Conservation (phyloP, 2,329 filamentous ascomycete genomes). For the Teratosphaeria viscida region DNA sequence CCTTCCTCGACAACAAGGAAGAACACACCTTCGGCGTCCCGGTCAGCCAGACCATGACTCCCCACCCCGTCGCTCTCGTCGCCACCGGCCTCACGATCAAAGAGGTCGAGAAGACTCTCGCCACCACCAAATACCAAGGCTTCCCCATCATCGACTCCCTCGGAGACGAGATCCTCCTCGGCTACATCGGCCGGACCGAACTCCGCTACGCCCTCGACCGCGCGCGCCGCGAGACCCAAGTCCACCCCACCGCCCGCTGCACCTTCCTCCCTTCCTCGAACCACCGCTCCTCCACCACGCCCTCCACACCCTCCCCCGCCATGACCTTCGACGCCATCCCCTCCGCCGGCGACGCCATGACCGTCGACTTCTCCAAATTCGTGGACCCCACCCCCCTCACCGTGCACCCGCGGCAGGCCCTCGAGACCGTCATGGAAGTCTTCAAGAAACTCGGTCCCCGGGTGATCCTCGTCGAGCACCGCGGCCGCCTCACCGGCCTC, state of each 20-base stretch:
- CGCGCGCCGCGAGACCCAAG: slow-evolving; percentile 55
- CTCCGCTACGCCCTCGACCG: slow-evolving; percentile 82
- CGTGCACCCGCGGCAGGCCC: slow-evolving; percentile 77
- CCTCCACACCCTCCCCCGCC: slow-evolving; percentile 24
- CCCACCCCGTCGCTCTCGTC: slow-evolving; percentile 62
- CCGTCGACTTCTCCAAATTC: slow-evolving; percentile 73
- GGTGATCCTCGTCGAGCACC: slow-evolving; percentile 85
- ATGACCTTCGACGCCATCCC: slow-evolving; percentile 50
- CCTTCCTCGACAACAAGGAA: slow-evolving; percentile 93
- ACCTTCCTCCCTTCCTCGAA: slow-evolving; percentile 48
- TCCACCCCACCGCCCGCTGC: slow-evolving; percentile 62
- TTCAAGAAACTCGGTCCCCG: slow-evolving; percentile 96
- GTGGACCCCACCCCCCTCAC: slow-evolving; percentile 83
- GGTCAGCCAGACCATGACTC: slow-evolving; percentile 74
- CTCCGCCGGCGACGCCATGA: slow-evolving; percentile 45
- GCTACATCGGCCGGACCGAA: slow-evolving; percentile 89
- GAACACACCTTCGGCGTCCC: slow-evolving; percentile 94
- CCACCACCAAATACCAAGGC: slow-evolving; percentile 75
- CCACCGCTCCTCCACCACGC: slow-evolving; percentile 19
- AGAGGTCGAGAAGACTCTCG: slow-evolving; percentile 66
- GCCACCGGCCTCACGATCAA: slow-evolving; percentile 62
- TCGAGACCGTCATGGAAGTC: slow-evolving; percentile 96
- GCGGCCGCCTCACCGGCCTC: slow-evolving; percentile 69
- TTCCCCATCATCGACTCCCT: slow-evolving; percentile 81
- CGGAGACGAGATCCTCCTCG: slow-evolving; percentile 61